Evolutionary conservation across 1,284 basidiomycete species (phyloP).

Genomic region (Microbotryum scabiosae): DNA sequence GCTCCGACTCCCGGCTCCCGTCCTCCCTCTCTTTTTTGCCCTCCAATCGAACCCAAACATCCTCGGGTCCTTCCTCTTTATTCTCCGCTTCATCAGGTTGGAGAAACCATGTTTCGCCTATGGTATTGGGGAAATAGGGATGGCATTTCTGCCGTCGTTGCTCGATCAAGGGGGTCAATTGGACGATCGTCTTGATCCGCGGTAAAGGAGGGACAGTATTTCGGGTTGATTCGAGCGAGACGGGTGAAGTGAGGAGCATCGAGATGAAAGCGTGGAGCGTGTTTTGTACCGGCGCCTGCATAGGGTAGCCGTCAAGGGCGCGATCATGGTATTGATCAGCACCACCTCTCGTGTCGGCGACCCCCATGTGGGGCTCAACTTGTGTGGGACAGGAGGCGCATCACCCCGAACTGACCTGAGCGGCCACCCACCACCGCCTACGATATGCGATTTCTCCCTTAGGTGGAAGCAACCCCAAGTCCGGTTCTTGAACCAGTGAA

Average conservation of each 20-base stretch:
- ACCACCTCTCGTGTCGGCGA: not conserved
- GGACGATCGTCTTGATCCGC: conserved; percentile 48
- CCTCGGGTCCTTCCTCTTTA: conserved; percentile 43
- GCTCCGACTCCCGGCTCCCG: conserved; percentile 11
- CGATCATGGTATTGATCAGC: not conserved
- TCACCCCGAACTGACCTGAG: conserved; percentile 45
- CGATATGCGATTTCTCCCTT: not conserved
- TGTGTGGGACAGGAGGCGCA: not conserved
- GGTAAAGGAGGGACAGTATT: not conserved
- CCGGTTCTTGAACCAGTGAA: conserved; percentile 66
- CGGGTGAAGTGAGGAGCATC: conserved; percentile 44
- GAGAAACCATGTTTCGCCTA: conserved; percentile 52
- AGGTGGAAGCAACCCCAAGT: conserved; percentile 44
- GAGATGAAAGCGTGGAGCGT: conserved; percentile 67
- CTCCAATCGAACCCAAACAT: conserved; percentile 28
- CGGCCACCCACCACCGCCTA: conserved; percentile 66
- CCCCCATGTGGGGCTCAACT: not conserved
- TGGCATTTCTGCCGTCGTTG: conserved; percentile 60
- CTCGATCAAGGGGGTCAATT: conserved; percentile 63
- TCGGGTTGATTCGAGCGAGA: not conserved
- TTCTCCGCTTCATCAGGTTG: conserved; percentile 52
- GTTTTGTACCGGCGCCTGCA: conserved; percentile 54
- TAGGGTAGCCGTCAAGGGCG: not conserved
- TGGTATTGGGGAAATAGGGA: conserved; percentile 57
- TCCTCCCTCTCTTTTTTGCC: conserved; percentile 48